Conservation (phyloP, 176 grass and related monocot genomes). For the Avena sativa region DNA sequence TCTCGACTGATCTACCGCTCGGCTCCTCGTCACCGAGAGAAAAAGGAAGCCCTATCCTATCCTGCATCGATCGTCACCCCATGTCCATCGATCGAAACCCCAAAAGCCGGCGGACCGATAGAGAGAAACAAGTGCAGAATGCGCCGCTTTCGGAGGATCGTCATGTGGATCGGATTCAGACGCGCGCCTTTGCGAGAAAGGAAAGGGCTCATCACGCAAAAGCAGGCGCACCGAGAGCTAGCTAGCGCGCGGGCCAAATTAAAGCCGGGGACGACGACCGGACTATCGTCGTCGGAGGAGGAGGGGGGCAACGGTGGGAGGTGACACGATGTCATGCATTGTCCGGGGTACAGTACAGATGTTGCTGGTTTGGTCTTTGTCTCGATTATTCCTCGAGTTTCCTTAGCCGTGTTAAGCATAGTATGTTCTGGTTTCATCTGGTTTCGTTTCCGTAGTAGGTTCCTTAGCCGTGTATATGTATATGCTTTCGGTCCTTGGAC, state of each 20-base stretch:
- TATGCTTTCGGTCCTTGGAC: not conserved
- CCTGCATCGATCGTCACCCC: not conserved
- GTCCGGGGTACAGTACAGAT: too few species aligned
- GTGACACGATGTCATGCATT: slow-evolving; percentile 25
- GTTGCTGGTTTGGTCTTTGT: not conserved
- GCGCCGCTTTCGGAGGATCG: not conserved
- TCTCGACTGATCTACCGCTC: not conserved
- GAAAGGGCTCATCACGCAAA: not conserved
- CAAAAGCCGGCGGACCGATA: too few species aligned
- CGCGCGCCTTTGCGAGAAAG: slow-evolving; percentile 7
- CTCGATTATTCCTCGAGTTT: too few species aligned
- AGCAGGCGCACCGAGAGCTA: slow-evolving; percentile 46
- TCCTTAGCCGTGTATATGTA: slow-evolving; percentile 24
- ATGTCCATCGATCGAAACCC: not conserved
- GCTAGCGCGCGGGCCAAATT: not conserved
- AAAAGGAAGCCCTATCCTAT: not conserved
- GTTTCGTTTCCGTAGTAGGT: not conserved
- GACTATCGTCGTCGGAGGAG: not conserved
- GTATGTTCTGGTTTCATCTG: too few species aligned
- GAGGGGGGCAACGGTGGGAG: slow-evolving; percentile 14
- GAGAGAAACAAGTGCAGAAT: not conserved
- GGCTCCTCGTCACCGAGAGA: not conserved
- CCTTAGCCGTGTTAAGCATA: too few species aligned
- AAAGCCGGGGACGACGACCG: slow-evolving; percentile 1
- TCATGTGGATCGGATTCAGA: slow-evolving; percentile 3